Base-by-base conservation (phyloP, 2,329 filamentous ascomycete species). In the Bipolaris zeicola region DNA sequence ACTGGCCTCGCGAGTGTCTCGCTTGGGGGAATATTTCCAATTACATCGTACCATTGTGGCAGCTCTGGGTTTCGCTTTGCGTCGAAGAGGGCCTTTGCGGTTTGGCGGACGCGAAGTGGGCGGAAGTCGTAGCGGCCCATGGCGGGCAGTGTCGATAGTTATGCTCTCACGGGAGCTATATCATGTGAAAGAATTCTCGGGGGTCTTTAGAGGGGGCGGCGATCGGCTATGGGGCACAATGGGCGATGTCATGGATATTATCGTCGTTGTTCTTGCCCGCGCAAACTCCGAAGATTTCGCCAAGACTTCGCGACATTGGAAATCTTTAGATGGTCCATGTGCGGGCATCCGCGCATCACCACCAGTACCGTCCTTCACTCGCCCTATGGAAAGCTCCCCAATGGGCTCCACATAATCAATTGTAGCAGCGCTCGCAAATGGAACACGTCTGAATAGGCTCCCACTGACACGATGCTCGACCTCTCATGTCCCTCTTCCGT, bases 401-500 rank as follows among this genome's bases (percentile, higher is more conserved):
- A 66, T 69, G 66, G 60, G 61, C 54, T 55, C 59, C 20, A 41
- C 42, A 11, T 69, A 57, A 53, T 18, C 55, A 59, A 58, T 52
- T 42, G 36, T 38, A 34, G 26, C 11, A 37, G 14, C 13, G 6
- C 22, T 18, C 34, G 44, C 57, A 31, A 36, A 68, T 70, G 65
- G 62, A 63, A 57, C n/a, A 33, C 52, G 44, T 50, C 57, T 56
- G 50, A 53, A 57, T 52, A 42, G 39, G 50, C 60, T 53, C 55
- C 60, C 60, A 54, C 66, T 72, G 76, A 78, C 83, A 86, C 80
- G 67, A 88, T 88, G 86, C 81, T 77, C 79, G 79, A 74, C 78
- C 71, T 82, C 83, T 83, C 84, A 88, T 89, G 86, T 85, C 83
- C 83, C 78, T 82, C 78, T 74, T 83, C 79, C 80, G 80, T 78